Evolutionary conservation across 192 early-diverging fungal species (phyloP).

Genomic region (Coemansia sp.): DNA sequence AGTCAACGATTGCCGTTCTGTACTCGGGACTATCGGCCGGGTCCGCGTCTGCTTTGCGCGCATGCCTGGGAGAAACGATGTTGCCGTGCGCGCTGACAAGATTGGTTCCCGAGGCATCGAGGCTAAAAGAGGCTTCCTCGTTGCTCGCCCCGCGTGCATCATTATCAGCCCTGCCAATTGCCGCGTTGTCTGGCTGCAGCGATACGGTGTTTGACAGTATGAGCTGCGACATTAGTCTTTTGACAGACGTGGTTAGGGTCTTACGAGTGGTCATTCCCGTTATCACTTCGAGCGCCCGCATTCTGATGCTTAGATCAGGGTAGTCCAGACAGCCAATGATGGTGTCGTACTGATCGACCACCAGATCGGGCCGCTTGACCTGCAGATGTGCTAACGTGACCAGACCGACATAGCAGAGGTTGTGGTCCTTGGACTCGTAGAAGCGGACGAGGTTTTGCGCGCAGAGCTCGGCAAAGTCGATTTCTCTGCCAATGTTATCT

Average conservation of each 20-base stretch:
- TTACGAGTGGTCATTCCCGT: conserved; percentile 77
- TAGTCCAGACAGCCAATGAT: conserved; percentile 90
- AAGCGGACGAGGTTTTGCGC: conserved; percentile 77
- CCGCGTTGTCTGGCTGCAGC: conserved; percentile 16
- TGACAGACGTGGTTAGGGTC: conserved; percentile 78
- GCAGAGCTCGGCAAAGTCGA: conserved; percentile 75
- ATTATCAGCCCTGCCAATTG: neutral
- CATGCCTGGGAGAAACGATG: conserved; percentile 12
- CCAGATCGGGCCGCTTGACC: conserved; percentile 76
- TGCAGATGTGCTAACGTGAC: conserved; percentile 81
- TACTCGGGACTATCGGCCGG: conserved; percentile 61
- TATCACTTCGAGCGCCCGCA: conserved; percentile 82
- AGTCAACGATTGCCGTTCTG: conserved; percentile 74
- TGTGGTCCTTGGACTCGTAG: conserved; percentile 86
- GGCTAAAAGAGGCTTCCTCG: neutral
- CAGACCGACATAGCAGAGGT: conserved; percentile 83
- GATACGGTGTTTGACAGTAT: conserved; percentile 54
- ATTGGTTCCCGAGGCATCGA: conserved; percentile 21
- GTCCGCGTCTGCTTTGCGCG: conserved; percentile 7
- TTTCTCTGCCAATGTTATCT: conserved; percentile 37
- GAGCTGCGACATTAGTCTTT: conserved; percentile 77
- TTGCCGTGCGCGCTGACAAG: conserved; percentile 33
- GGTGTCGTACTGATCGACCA: conserved; percentile 75
- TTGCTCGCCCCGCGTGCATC: neutral
- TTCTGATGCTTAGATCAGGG: conserved; percentile 86